Percentiles rank a stretch among this genome's conserved stretches.
phyloP scores from a whole-genome alignment of 2,329 filamentous ascomycete genomes.

The Hyphodiscus sp. region DNA sequence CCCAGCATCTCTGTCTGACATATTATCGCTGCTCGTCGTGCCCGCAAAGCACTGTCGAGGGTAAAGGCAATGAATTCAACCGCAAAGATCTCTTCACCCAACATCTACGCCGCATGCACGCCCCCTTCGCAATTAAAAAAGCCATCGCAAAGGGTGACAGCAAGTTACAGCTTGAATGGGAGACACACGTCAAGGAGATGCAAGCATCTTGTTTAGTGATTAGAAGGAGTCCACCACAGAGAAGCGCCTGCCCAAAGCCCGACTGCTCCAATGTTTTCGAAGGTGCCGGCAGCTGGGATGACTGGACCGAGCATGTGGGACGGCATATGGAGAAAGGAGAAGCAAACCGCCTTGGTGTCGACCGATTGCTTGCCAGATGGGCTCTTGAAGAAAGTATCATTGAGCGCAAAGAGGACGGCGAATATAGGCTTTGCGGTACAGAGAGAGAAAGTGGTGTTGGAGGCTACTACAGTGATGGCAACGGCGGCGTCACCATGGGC shows the following conservation, averaged over 20 bases:
- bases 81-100: conserved; percentile 95
- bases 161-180: conserved; percentile 57
- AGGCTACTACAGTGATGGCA: conserved; percentile 30
- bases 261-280: conserved; percentile 69
- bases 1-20: conserved; percentile 72
- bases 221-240: conserved; percentile 61
- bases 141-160: conserved; percentile 50
- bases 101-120: conserved; percentile 90
- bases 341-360: conserved; percentile 49
- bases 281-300: conserved; percentile 73
- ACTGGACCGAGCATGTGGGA: conserved; percentile 88
- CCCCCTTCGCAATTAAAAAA: conserved; percentile 58
- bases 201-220: conserved; percentile 67
- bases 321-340: conserved; percentile 77
- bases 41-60: conserved; percentile 45
- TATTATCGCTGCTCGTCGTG: conserved; percentile 61
- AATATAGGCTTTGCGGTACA: conserved; percentile 48
- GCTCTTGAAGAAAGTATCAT: conserved; percentile 59
- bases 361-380: conserved; percentile 52
- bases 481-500: conserved; percentile 15
- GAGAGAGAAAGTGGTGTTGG: conserved; percentile 28
- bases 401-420: conserved; percentile 47
- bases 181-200: conserved; percentile 60
- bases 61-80: conserved; percentile 70
- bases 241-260: conserved; percentile 62